Percentiles rank a stretch among this genome's conserved stretches.
phyloP scores from a whole-genome alignment of 1,284 basidiomycete genomes.

The Irpex rosettiformis region DNA sequence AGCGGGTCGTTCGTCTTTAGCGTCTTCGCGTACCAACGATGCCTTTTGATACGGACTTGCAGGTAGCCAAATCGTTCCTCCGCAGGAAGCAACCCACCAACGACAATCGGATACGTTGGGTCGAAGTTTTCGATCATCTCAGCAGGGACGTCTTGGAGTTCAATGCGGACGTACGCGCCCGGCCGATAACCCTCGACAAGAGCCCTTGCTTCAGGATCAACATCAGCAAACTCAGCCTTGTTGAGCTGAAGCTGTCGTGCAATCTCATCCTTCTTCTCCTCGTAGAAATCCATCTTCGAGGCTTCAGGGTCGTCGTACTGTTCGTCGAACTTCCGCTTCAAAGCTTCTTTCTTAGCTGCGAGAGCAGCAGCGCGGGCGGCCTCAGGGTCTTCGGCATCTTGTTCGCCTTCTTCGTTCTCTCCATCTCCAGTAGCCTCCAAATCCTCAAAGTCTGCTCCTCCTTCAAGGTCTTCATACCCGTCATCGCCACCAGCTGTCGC shows the following conservation, averaged over 20 bases:
- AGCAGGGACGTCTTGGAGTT: slow-evolving; percentile 81
- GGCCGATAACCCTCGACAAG: slow-evolving; percentile 90
- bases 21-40: slow-evolving; percentile 91
- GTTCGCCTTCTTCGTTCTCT: slow-evolving; percentile 19
- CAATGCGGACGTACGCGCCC: slow-evolving; percentile 93
- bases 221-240: slow-evolving; percentile 79
- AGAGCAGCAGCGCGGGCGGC: slow-evolving; percentile 54
- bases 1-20: slow-evolving; percentile 98
- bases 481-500: slow-evolving; percentile 44
- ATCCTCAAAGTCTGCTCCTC: slow-evolving; percentile 43
- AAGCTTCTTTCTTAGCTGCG: slow-evolving; percentile 83
- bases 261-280: slow-evolving; percentile 90
- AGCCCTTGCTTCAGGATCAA: slow-evolving; percentile 77
- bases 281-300: slow-evolving; percentile 82
- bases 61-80: slow-evolving; percentile 94
- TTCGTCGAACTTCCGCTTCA: slow-evolving; percentile 96
- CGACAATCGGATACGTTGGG: slow-evolving; percentile 85
- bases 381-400: slow-evolving; percentile 29
- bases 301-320: slow-evolving; percentile 91
- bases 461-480: slow-evolving; percentile 35
- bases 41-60: slow-evolving; percentile 94
- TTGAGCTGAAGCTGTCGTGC: slow-evolving; percentile 84
- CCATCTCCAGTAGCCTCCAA: slow-evolving; percentile 36
- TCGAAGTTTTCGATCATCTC: slow-evolving; percentile 96
- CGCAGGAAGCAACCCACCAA: slow-evolving; percentile 89